Evolutionary conservation across 164 flowering plant species (phyloP), one percentile per base, ranked within the genome.

Genomic region (Taxillus chinensis): DNA sequence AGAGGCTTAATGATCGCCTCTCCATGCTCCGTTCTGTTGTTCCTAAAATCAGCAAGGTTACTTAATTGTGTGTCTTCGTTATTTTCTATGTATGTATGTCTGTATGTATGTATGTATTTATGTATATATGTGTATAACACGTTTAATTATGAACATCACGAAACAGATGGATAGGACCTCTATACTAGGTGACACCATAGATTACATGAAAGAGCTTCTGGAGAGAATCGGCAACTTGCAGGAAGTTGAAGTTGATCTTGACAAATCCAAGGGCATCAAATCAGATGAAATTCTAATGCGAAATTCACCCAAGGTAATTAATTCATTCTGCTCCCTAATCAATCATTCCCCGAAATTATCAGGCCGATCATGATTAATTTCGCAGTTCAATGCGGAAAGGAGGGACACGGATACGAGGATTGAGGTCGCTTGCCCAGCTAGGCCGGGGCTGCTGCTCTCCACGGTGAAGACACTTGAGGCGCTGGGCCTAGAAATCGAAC

Each of bases 1-100:
- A 92, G 80, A 66, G 96, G 5, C 71, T 92, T 40, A 92, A 92
- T 64, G 98, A 92, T 60, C 86, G 98, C 5, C 98, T 92, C 60
- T 87, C 90, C 2, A 87, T 92, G 98, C 87, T 92, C 11, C 73
- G 95, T 75, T 89, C 98, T 12, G 87, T 89, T 40, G 98, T 92
- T 67, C 96, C 98, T 10, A 92, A 87, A 72, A 92, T 92, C n/a
- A 89, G 95, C 81, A 92, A 92, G 95, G 98, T 0, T 3, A 7
- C 2, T 27, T 27, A 27, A 0, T 27, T 27, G 27, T 27, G 27
- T 27, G 27, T 27, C 27, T 27, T 27, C 27, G 27, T 27, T 27
- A 27, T 27, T 27, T 27, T 27, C 27, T 27, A 27, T 27, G 27
- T 27, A 2, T 27, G 27, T n/a, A n/a, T n/a, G n/a, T n/a, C n/a